Conservation (phyloP, 805 yeast genomes). For the Kodamaea kaohsiungensis region DNA sequence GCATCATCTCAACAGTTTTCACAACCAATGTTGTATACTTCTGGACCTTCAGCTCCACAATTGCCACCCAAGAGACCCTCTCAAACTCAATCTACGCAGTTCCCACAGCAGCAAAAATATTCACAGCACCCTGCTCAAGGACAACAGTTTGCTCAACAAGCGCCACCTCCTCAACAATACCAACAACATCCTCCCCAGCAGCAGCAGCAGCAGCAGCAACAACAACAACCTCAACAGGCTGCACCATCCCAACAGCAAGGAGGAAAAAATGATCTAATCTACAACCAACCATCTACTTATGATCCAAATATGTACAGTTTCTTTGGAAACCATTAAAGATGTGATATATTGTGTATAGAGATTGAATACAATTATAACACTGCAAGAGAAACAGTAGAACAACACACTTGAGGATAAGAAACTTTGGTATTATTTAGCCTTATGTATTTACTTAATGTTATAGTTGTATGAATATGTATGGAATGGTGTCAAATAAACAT, state of each 20-base stretch:
- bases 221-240: slow-evolving; percentile 17
- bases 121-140: background rate
- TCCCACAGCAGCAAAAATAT: slow-evolving; percentile 4
- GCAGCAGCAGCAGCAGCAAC: slow-evolving; percentile 7
- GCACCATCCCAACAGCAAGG: slow-evolving; percentile 17
- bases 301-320: slow-evolving; percentile 48
- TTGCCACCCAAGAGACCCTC: slow-evolving; percentile 23
- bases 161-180: background rate
- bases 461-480: no score
- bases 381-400: background rate
- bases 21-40: slow-evolving; percentile 7
- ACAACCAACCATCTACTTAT: slow-evolving; percentile 44
- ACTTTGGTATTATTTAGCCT: no score
- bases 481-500: no score
- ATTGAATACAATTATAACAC: background rate
- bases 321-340: slow-evolving; percentile 26
- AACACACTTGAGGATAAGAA: no score
- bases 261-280: slow-evolving; percentile 19
- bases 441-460: no score
- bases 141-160: no score
- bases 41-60: slow-evolving; percentile 12
- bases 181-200: slow-evolving; percentile 6
- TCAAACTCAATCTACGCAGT: slow-evolving; percentile 9
- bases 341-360: background rate
- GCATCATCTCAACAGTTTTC: background rate